Evolutionary conservation across 1,139 yeast species (phyloP).

Genomic region (Magnusiomyces paraingens): DNA sequence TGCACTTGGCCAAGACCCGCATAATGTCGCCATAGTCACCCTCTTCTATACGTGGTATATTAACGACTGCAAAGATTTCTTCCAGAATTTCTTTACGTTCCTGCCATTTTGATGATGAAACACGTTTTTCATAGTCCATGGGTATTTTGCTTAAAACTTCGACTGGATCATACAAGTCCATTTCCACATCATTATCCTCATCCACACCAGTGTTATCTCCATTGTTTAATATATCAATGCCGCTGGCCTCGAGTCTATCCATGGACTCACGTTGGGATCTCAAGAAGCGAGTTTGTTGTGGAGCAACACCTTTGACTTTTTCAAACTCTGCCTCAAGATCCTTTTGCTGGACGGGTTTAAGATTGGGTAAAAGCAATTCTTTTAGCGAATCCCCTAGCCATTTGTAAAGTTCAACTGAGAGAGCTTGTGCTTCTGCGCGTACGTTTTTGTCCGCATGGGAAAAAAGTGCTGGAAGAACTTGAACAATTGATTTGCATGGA

Average conservation of each 20-base stretch:
- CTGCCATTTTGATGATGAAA: conserved; percentile 75
- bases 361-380: conserved; percentile 53
- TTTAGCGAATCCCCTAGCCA: conserved; percentile 71
- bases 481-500: conserved; percentile 53
- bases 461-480: conserved; percentile 60
- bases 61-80: conserved; percentile 49
- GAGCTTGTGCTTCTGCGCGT: conserved; percentile 65
- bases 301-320: conserved; percentile 40
- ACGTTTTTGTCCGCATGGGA: conserved; percentile 86
- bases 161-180: conserved; percentile 49
- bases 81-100: conserved; percentile 85
- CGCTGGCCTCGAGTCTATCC: conserved; percentile 27
- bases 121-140: conserved; percentile 45
- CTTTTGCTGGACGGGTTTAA: conserved; percentile 89
- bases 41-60: conserved; percentile 42
- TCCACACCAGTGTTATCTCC: conserved; percentile 23
- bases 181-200: conserved; percentile 42
- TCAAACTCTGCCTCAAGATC: conserved; percentile 70
- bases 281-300: conserved; percentile 53
- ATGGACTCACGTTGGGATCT: conserved; percentile 43
- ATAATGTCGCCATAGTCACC: conserved; percentile 66
- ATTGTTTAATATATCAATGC: conserved; percentile 22
- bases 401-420: conserved; percentile 64
- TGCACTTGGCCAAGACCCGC: conserved; percentile 57
- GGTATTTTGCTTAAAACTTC: conserved; percentile 66